A percentile compares a stretch with the other conserved stretches of the same genome.
These are phyloP conservation scores for Phyllosticta paracitricarpa DNA, from an alignment of 2,329 filamentous ascomycete species.

Conservation along the genomic window DNA sequence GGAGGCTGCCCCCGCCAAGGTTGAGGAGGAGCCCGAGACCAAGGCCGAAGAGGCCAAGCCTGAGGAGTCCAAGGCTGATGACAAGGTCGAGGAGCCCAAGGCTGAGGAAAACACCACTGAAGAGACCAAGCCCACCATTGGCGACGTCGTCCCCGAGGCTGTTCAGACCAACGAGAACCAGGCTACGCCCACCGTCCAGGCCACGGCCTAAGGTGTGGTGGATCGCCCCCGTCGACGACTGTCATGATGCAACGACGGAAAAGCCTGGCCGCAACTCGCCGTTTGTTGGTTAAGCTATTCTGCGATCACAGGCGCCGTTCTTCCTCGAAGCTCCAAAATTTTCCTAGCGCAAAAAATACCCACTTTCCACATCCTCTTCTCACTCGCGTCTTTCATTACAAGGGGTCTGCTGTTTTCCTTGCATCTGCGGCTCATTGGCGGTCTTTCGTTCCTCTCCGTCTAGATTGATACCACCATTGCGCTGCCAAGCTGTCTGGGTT, in stretches of 20 bases:
- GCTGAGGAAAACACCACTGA: conserved; percentile 14
- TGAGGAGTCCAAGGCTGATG: conserved; percentile 17
- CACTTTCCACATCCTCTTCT: conserved; percentile 20
- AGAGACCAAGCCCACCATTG: conserved; percentile 24
- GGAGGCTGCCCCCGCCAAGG: conserved; percentile 18
- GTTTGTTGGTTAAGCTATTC: conserved; percentile 28
- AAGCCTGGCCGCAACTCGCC: conserved; percentile 30
- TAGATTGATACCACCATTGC: conserved; percentile 11
- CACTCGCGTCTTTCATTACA: conserved; percentile 19
- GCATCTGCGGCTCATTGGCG: conserved; percentile 25
- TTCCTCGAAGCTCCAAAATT: conserved; percentile 19
- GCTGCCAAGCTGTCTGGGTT: conserved; percentile 15
- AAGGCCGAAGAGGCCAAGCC: conserved; percentile 19
- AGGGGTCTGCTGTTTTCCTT: conserved; percentile 23
- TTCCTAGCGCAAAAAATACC: conserved; percentile 20
- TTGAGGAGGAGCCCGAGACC: conserved; percentile 23
- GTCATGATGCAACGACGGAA: conserved; percentile 35
- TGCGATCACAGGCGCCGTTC: conserved; percentile 12
- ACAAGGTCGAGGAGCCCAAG: conserved; percentile 14
- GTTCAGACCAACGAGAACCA: conserved; percentile 31
- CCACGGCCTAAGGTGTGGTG: conserved; percentile 35
- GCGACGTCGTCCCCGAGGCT: conserved; percentile 28
- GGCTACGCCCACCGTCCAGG: conserved; percentile 29
- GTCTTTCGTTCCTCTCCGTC: conserved; percentile 10
- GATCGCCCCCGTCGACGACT: conserved; percentile 28